Evolutionary conservation across 202 grass and related monocot species (phyloP).

Genomic region (Alloteropsis angusta): DNA sequence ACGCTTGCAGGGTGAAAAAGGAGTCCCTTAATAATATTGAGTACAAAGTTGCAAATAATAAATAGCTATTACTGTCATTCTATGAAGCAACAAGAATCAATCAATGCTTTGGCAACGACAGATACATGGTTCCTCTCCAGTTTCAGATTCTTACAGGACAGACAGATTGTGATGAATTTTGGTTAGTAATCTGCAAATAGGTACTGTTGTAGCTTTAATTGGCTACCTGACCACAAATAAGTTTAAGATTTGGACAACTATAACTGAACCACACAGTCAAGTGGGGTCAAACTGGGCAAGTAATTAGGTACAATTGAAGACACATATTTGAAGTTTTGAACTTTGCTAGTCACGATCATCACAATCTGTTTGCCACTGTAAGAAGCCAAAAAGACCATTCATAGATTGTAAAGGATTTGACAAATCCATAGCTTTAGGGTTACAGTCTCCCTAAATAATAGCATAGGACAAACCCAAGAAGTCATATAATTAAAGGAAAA

Average conservation of each 20-base stretch:
- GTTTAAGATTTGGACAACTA: background rate
- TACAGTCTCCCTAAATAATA: background rate
- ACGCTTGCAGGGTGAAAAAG: background rate
- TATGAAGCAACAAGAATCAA: background rate
- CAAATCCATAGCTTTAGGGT: background rate
- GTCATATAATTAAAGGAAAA: background rate
- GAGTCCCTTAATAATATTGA: background rate
- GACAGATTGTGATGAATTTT: background rate
- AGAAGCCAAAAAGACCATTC: background rate
- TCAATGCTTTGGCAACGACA: background rate
- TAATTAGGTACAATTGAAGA: background rate
- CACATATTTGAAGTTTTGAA: background rate
- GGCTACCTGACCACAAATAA: background rate
- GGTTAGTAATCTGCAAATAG: background rate
- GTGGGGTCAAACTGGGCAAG: background rate
- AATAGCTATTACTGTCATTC: background rate
- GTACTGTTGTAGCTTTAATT: background rate
- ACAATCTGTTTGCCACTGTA: background rate
- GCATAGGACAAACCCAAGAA: background rate
- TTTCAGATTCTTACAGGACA: background rate
- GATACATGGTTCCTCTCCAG: background rate
- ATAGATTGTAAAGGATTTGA: background rate
- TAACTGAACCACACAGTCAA: background rate
- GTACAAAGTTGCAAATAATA: background rate
- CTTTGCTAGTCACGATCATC: background rate